Evolutionary conservation across 1,284 basidiomycete genomes (phyloP), one percentile per base, ranked within the genome.

Genomic region (Trametes versicolor): DNA sequence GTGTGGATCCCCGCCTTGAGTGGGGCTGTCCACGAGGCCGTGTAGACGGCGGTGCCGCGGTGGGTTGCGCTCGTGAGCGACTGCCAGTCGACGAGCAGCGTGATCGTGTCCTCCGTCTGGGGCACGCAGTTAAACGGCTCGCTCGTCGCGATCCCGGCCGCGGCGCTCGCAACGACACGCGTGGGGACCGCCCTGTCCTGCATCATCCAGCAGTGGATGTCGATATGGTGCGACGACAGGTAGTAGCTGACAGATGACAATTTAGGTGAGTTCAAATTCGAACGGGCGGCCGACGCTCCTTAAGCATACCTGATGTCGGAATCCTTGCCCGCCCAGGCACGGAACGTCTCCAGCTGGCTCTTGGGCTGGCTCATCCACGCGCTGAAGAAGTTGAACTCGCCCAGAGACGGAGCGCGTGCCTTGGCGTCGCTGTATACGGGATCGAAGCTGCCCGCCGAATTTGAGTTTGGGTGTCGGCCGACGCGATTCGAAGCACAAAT

Each of bases 321-420:
- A 75, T 97, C 95, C 77, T 91, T 93, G 25, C 96, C 96, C 9
- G 95, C 96, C 96, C 96, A 97, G 21, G 93, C 93, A 66, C 91
- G 90, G 87, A 97, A 97, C 0, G 95, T 97, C 79, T 95, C 93
- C 32, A 98, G 85, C 80, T 98, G 96, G 74, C 88, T 91, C 82
- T 98, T 98, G 53, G 96, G 96, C 77, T 97, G 96, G 73, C 93
- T 95, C 96, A 98, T 98, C 92, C 91, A 93, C 53, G 92, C 91
- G 70, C 82, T 92, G 82, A 93, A 93, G 79, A 96, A 98, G 80
- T 96, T 96, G 81, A 97, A 95, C 76, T 97, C 93, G 51, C 96
- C 96, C 54, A 97, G 84, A 27, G 86, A 81, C 39, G 85, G 85
- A 17, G 94, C 90, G 61, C 92, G 86, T 8, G 88, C 91, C 74